These are phyloP conservation scores for Venustampulla echinocandica DNA, from an alignment of 495 filamentous ascomycete genomes.

Conservation along the genomic window DNA sequence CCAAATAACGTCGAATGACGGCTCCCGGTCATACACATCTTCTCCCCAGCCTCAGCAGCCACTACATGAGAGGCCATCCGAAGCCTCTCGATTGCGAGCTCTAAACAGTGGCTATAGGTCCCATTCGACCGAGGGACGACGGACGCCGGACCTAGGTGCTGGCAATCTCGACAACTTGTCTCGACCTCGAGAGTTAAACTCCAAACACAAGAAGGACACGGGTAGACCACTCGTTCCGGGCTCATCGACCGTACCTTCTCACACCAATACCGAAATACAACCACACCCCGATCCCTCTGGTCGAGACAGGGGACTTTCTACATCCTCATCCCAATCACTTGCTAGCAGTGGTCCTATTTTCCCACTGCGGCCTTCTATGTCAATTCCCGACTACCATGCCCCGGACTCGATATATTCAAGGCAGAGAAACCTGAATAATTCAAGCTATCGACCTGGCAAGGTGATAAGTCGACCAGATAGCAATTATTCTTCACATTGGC, in stretches of 20 bases:
- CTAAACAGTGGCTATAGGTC: slow-evolving; percentile 23
- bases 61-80: slow-evolving; percentile 20
- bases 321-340: slow-evolving; percentile 38
- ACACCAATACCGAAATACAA: slow-evolving; percentile 25
- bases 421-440: slow-evolving; percentile 19
- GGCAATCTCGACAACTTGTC: slow-evolving; percentile 41
- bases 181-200: slow-evolving; percentile 39
- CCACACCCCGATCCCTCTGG: slow-evolving; percentile 19
- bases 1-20: not conserved
- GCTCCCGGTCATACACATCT: not conserved
- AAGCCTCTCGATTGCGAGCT: slow-evolving; percentile 22
- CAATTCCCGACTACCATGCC: slow-evolving; percentile 21
- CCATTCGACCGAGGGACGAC: slow-evolving; percentile 14
- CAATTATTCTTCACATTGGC: slow-evolving; percentile 21
- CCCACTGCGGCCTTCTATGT: slow-evolving; percentile 19
- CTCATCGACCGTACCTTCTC: slow-evolving; percentile 22
- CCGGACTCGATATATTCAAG: slow-evolving; percentile 22
- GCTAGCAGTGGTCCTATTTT: slow-evolving; percentile 28
- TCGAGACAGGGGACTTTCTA: slow-evolving; percentile 30
- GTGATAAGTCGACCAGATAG: slow-evolving; percentile 16
- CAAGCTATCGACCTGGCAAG: slow-evolving; percentile 10
- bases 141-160: slow-evolving; percentile 9
- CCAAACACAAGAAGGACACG: slow-evolving; percentile 31
- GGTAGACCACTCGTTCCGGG: slow-evolving; percentile 28
- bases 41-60: not conserved